phyloP scores from a whole-genome alignment of 768 basidiomycete genomes.

The Kwoniella sp. region DNA sequence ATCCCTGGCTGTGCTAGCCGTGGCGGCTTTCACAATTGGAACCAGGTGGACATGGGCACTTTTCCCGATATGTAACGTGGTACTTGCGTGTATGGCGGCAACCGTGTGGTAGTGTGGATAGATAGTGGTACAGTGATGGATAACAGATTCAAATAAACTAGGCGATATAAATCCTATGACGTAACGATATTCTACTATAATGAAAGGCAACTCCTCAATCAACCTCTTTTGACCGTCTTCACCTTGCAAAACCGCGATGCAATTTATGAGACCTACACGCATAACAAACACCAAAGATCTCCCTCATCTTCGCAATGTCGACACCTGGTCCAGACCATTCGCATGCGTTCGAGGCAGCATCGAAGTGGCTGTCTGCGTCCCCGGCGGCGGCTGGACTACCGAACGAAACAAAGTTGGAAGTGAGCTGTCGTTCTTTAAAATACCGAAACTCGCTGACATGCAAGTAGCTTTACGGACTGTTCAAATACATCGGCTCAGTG shows the following conservation, averaged over 20 bases:
- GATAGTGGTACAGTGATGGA: background rate
- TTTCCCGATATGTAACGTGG: background rate
- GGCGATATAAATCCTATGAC: slow-evolving; percentile 10
- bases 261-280: too few species aligned
- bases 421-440: slow-evolving; percentile 17
- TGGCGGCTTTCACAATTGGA: slow-evolving; percentile 11
- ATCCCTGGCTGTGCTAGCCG: background rate
- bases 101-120: slow-evolving; percentile 14
- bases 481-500: slow-evolving; percentile 39
- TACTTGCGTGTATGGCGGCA: background rate
- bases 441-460: too few species aligned
- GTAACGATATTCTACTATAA: slow-evolving; percentile 15
- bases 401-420: slow-evolving; percentile 52
- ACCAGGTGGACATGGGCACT: slow-evolving; percentile 24
- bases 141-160: too few species aligned
- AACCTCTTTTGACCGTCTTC: too few species aligned
- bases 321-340: background rate
- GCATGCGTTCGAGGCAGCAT: slow-evolving; percentile 36
- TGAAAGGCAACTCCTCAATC: too few species aligned
- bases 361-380: slow-evolving; percentile 42
- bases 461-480: slow-evolving; percentile 54
- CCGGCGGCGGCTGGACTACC: slow-evolving; percentile 48
- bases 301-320: background rate
- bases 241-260: too few species aligned
- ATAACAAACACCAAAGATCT: background rate